phyloP scores from a whole-genome alignment of 306 rosid genomes.

The Ormosia emarginata region DNA sequence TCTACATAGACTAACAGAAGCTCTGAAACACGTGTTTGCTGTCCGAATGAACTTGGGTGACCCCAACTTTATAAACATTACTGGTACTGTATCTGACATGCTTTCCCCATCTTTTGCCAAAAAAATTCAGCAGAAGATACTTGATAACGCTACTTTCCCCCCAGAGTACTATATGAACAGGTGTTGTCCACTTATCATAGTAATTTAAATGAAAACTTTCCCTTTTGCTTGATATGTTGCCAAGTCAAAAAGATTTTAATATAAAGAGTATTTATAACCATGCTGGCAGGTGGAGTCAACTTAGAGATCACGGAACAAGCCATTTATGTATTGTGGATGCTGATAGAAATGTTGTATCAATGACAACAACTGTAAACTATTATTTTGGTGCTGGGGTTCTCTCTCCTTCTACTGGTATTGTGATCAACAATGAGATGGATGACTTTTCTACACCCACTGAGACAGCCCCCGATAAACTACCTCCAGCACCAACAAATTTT shows the following conservation, averaged over 20 bases:
- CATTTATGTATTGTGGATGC: constrained; percentile 88
- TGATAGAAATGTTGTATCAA: constrained; percentile 83
- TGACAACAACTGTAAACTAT: constrained; percentile 66
- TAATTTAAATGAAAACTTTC: constrained; percentile 17
- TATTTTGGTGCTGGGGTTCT: constrained; percentile 71
- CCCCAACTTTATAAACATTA: constrained; percentile 60
- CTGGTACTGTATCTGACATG: constrained; percentile 45
- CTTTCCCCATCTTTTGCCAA: constrained; percentile 73
- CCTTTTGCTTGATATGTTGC: constrained; percentile 10
- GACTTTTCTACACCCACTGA: constrained; percentile 81
- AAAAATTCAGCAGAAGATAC: constrained; percentile 50
- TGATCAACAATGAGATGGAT: constrained; percentile 83
- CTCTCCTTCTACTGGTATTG: constrained; percentile 83
- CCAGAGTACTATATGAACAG: constrained; percentile 75
- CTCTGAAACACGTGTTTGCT: constrained; percentile 75
- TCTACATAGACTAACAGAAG: constrained; percentile 78
- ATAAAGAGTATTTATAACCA: background rate
- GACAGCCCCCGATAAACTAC: constrained; percentile 52
- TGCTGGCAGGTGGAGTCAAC: constrained; percentile 84
- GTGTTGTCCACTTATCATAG: constrained; percentile 28
- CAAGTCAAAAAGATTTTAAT: background rate
- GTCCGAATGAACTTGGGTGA: constrained; percentile 91
- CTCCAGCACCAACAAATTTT: constrained; percentile 88
- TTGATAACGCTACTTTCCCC: constrained; percentile 84
- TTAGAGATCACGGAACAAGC: constrained; percentile 92